Evolutionary conservation across 1,284 basidiomycete genomes (phyloP), one percentile per base, ranked within the genome.

Genomic region (Malassezia dermatis): DNA sequence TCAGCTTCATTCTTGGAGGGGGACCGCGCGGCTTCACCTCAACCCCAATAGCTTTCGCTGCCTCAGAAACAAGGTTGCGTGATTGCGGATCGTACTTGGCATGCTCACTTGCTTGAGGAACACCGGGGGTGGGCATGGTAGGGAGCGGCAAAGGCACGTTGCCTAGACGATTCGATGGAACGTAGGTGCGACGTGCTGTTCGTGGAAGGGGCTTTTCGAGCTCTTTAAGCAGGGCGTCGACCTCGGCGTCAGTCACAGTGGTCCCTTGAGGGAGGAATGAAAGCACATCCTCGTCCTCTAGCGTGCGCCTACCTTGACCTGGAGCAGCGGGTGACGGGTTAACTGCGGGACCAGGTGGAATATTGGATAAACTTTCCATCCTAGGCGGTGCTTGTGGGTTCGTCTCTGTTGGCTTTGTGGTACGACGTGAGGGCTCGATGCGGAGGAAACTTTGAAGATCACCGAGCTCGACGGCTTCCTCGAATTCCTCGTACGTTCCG

Each of bases 401-500:
- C 21, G 17, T 21, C n/a, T 28, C 30, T 5, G 37, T 15, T n/a
- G 23, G 19, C 17, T 43, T 34, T 3, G 39, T 40, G 11, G 59
- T 52, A 13, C 53, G 44, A 10, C 41, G 23, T n/a, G 37, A 35
- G 8, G 57, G 37, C 32, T 66, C 56, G 8, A 71, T 56, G 17
- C 60, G 52, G 2, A 74, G 58, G 23, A 74, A 73, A 26, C 68
- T 50, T 34, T 66, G 63, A 15, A 74, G 60, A 59, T 73, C 70
- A 30, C 69, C 70, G 37, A 65, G 67, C 48, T 74, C 72, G 50
- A 74, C 67, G 0, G 70, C 64, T 56, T 74, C 69, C 44, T 74
- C 69, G 37, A 74, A 74, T 21, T 74, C 72, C 35, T 70, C 71
- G 48, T 55, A 74, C 13, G 69, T 66, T 4, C 72, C 72, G 8